Base-by-base conservation (phyloP, 1,139 yeast genomes). In the Suhomyces atakaporum region DNA sequence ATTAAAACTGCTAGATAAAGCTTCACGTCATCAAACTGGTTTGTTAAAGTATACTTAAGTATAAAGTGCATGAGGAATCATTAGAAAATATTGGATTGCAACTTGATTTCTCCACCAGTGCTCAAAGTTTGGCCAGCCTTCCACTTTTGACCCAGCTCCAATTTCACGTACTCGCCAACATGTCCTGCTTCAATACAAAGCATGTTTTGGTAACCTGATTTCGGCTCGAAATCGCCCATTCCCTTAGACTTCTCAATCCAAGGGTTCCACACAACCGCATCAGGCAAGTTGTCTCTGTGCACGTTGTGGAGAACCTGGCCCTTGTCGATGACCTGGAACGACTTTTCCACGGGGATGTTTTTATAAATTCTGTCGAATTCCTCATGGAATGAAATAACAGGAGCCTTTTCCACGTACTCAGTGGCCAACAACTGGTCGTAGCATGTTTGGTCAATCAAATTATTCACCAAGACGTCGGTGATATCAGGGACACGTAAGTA, bases 201-300 rank as follows among this genome's bases (percentile, higher is more conserved):
- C 97, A 92, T 90, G 33, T 81, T 71, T 49, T 81, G 73, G 67
- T 73, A 92, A 3, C 96, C 97, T 36, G 66, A 60, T 56, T 86
- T 88, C 36, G 98, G 98, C 50, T 73, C 75, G 57, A 90, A 92
- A 62, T 92, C 98, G 24, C 70, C 81, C 90, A 92, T 85, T 1
- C 84, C 83, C 19, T 66, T 71, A 15, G 94, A 79, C 59, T 85
- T 86, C 36, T 83, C 77, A 49, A 77, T 70, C 98, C 97, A 92
- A 16, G 98, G 98, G 60, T 92, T 92, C 98, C 98, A 92, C 36
- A 92, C 97, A 33, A 92, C 97, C 15, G 88, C 77, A 56, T 92
- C 97, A 3, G 85, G 89, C 47, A 90, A 69, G 50, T 82, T 81
- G 19, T 63, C 63, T 54, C 95, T 75, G 40, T 75, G 66, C 25